Evolutionary conservation across 345 rosid species (phyloP), one percentile per base, ranked within the genome.

Genomic region (Lepidium aucheri): DNA sequence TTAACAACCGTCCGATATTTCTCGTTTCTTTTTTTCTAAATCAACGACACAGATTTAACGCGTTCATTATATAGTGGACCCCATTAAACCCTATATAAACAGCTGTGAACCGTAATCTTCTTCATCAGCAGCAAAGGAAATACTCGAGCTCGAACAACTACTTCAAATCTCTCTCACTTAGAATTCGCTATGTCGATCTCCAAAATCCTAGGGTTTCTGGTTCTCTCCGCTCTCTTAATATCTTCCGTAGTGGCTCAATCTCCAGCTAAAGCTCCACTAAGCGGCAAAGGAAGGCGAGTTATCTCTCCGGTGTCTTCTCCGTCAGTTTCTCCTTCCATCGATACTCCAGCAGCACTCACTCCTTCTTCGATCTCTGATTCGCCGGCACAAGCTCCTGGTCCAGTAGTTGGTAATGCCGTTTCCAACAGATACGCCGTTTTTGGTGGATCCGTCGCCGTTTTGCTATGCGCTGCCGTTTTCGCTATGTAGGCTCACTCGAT

Each of bases 361-460:
- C 63, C 74, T 8, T 60, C 74, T 42, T 60, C 67, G 14, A 50
- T 69, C 14, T 60, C 53, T 3, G 55, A 45, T 49, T 60, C 67
- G 26, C 74, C 74, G 5, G n/a, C 60, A 7, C 13, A 60, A 40
- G 67, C 67, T 60, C 74, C 67, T 39, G 74, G 38, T 69, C 74
- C 74, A 10, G 41, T 60, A 3, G 20, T 12, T 28, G 60, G 59
- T 17, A 10, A 4, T 17, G 73, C 60, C 28, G 26, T 41, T 30
- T 50, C 60, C 13, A 69, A 30, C 53, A 51, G 35, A 40, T 59
- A 26, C 58, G 9, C 66, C 0, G 60, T 50, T 24, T 60, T 69
- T 24, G 67, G 60, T 60, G 67, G 60, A 69, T 60, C 60, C n/a
- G 59, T 59, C 2, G 45, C 45, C 0, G 53, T 51, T 49, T 4